phyloP scores from a whole-genome alignment of 345 rosid genomes.

The Acer negundo region DNA sequence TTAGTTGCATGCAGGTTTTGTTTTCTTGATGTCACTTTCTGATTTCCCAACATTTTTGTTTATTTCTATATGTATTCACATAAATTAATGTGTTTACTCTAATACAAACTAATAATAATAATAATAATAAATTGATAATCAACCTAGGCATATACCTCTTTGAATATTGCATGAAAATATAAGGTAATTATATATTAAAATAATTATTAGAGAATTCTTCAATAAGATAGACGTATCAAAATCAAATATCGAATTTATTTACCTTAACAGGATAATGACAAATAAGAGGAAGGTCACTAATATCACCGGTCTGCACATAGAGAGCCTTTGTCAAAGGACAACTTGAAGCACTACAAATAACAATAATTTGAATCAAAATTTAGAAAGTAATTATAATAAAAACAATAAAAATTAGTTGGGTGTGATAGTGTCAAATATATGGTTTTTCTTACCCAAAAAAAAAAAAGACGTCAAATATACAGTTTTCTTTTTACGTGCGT shows the following conservation, averaged over 20 bases:
- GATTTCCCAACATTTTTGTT: background rate
- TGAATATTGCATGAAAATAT: too few relatives aligned
- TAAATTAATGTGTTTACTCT: background rate
- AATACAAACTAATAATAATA: too few relatives aligned
- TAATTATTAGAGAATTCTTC: too few relatives aligned
- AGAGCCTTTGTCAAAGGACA: conserved; percentile 34
- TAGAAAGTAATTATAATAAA: too few relatives aligned
- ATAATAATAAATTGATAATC: background rate
- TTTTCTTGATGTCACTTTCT: background rate
- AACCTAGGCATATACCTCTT: background rate
- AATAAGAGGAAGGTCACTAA: conserved; percentile 54
- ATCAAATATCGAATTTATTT: background rate
- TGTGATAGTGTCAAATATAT: background rate
- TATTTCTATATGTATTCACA: background rate
- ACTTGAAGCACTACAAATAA: conserved; percentile 30
- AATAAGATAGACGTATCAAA: too few relatives aligned
- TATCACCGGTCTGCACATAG: conserved; percentile 58
- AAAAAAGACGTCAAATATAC: too few relatives aligned
- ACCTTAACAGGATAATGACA: conserved; percentile 82
- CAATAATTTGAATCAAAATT: too few relatives aligned
- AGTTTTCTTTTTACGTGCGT: too few relatives aligned
- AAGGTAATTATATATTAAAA: background rate
- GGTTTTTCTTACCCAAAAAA: too few relatives aligned
- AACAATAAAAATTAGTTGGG: background rate
- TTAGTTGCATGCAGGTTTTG: too few relatives aligned